Evolutionary conservation across 1,139 yeast genomes (phyloP), one percentile per base, ranked within the genome.

Genomic region (Saccharomyces hybrid): DNA sequence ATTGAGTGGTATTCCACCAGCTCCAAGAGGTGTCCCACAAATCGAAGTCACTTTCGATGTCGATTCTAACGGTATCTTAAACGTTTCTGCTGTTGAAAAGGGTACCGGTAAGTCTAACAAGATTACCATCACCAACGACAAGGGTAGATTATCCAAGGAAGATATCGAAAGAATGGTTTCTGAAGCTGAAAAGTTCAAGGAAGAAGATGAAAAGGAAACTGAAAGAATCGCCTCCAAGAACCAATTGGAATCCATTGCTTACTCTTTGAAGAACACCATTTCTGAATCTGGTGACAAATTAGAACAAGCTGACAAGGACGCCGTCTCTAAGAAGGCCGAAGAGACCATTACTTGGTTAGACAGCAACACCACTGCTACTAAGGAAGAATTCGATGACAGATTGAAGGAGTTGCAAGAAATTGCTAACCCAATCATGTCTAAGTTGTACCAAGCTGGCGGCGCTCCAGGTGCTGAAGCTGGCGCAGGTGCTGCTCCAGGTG

Each of bases 21-120:
- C 96, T 60, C 96, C 96, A 75, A 88, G 93, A 79, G 96, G 96
- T 80, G 95, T 88, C 63, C 95, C 96, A 71, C 95, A 88, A 79
- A 87, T 88, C 69, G 96, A 88, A 80, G 96, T 88, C 67, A 87
- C 96, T 66, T 88, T 88, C 72, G 96, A 88, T 75, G 82, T 88
- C 68, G 96, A 88, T 73, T 90, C 96, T 69, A 90, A 88, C 75
- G 95, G 96, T 78, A 88, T 88, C 77, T 81, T 88, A 77, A 88
- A 88, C 81, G 96, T 88, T 59, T 85, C 95, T 71, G 96, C 96
- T 62, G 86, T 88, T 68, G 96, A 88, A 78, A 88, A 88, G 85
- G 95, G 85, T 75, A 83, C 88, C 62, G 88, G 89, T 75, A 85
- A 85, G 80, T 77, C 87, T 64, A 82, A 81, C 78, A 83, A 85